A percentile compares a stretch with the other conserved stretches of the same genome.
Conservation (phyloP, 225 moss, liverwort and hornwort genomes). For the Rhytidiadelphus loreus region DNA sequence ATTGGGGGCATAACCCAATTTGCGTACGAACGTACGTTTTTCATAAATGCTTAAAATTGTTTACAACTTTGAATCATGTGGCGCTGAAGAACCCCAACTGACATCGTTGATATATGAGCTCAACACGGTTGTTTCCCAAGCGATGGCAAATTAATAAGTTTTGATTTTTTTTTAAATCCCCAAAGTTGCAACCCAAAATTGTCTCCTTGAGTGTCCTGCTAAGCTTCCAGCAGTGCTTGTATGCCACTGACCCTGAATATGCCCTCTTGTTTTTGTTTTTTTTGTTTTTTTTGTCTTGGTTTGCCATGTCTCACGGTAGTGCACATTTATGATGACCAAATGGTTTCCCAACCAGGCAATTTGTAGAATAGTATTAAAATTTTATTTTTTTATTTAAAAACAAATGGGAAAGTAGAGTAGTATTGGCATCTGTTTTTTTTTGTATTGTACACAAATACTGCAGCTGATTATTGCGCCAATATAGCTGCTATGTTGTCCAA, state of each 20-base stretch:
- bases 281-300: not conserved
- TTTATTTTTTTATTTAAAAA: too few species aligned
- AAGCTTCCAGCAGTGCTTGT: not conserved
- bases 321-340: constrained; percentile 13
- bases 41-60: not conserved
- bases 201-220: not conserved
- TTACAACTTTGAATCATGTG: not conserved
- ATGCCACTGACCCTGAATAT: not conserved
- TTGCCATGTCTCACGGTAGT: constrained; percentile 15
- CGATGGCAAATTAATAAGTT: too few species aligned
- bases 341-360: too few species aligned
- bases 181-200: not conserved
- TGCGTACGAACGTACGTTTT: not conserved
- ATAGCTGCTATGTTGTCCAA: not conserved
- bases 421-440: not conserved
- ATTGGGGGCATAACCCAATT: too few species aligned
- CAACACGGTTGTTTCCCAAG: not conserved
- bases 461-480: not conserved
- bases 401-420: too few species aligned
- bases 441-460: not conserved
- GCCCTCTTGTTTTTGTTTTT: too few species aligned
- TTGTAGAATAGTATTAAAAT: not conserved
- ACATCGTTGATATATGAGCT: not conserved
- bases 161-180: too few species aligned
- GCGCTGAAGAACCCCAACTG: too few species aligned